Evolutionary conservation across 805 yeast genomes (phyloP), one percentile per base, ranked within the genome.

Genomic region (Blastobotrys mokoenaii): DNA sequence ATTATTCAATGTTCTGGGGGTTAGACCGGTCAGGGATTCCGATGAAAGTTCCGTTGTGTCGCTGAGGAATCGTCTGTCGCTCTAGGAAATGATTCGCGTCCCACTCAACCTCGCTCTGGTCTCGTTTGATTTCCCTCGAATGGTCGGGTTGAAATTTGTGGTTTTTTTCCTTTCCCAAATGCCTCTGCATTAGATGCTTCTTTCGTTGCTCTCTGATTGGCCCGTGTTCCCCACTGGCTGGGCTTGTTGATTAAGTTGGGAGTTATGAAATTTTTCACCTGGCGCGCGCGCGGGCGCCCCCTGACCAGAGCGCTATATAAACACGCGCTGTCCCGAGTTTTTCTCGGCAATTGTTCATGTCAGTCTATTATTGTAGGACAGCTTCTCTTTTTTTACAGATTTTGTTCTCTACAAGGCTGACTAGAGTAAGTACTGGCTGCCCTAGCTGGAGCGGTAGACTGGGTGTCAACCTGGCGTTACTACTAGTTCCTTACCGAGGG

Each of bases 401-500:
- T 35, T 22, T 41, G 32, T 30, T 49, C 56, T 52, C 58, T 54
- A 54, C 58, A 50, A 42, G 41, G 32, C 49, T 44, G 51, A 39
- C 53, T 43, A 54, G 58, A 54, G 43, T 29, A 40, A 53, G 11
- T 50, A 51, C 48, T 48, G 34, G 17, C 15, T 53, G 41, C 52
- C 54, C 66, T 61, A 62, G 67, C 66, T 63, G 67, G 66, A 62
- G 65, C 57, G 31, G 52, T 52, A 31, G 39, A 50, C 52, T 53
- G 53, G 46, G 43, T 5, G 32, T 25, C 31, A 18, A 40, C 20
- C 14, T 44, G 60, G 64, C 31, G 51, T 61, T 58, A 58, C 58
- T 54, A 57, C 57, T 48, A 55, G 63, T 63, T 54, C 67, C 67
- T 63, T 62, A 63, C 67, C 67, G 61, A 62, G 65, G 53, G 55